Percentiles rank a stretch among this genome's conserved stretches.
phyloP scores from a whole-genome alignment of 305 asterid genomes.

The Rubia tinctorum region DNA sequence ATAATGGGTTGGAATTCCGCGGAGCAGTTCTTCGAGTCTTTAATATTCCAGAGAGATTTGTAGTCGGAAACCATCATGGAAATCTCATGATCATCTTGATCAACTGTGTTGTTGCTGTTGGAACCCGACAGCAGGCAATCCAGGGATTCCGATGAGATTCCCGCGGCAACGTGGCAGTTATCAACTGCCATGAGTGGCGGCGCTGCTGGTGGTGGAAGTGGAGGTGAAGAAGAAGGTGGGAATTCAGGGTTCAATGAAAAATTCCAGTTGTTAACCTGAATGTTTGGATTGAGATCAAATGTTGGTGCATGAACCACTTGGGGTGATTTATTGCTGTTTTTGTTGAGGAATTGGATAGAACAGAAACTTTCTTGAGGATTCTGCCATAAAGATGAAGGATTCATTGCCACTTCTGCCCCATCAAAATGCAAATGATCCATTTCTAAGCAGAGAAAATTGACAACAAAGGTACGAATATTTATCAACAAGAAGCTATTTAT shows the following conservation, averaged over 20 bases:
- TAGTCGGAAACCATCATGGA: conserved; percentile 51
- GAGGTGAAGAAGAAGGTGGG: not conserved
- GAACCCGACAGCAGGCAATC: conserved; percentile 66
- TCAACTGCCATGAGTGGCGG: conserved; percentile 21
- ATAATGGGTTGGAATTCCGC: not conserved
- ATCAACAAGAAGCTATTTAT: not conserved
- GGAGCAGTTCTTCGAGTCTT: not conserved
- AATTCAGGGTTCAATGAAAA: not conserved
- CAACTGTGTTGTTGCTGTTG: conserved; percentile 42
- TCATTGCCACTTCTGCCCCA: conserved; percentile 26
- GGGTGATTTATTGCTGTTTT: not conserved
- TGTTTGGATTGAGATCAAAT: conserved; percentile 13
- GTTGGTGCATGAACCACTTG: conserved; percentile 17
- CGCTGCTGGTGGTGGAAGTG: not conserved
- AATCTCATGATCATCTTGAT: conserved; percentile 55
- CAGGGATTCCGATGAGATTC: conserved; percentile 34
- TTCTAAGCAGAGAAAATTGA: conserved; percentile 11
- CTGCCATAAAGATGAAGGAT: conserved; percentile 32
- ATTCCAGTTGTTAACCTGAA: conserved; percentile 16
- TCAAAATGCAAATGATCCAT: conserved; percentile 51
- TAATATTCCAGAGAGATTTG: conserved; percentile 34
- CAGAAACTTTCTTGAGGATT: conserved; percentile 27
- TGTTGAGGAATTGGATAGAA: not conserved
- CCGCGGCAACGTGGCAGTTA: not conserved
- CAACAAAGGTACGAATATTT: not conserved